phyloP scores from a whole-genome alignment of 1,284 basidiomycete genomes.

The Moesziomyces antarcticus region DNA sequence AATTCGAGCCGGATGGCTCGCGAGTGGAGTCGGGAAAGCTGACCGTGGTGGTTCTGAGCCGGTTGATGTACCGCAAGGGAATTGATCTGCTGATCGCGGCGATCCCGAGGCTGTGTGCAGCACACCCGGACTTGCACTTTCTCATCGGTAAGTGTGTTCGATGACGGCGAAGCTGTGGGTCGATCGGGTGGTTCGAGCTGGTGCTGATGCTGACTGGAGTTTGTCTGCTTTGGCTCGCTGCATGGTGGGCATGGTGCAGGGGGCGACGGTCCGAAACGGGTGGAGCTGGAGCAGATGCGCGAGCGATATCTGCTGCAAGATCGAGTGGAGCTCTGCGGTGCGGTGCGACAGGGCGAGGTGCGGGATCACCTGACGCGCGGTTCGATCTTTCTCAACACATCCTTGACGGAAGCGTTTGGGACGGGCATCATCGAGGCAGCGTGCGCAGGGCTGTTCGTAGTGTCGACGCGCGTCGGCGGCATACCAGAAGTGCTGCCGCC shows the following conservation, averaged over 20 bases:
- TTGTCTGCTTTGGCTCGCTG: not conserved
- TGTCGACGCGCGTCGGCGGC: conserved; percentile 92
- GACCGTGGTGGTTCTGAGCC: conserved; percentile 91
- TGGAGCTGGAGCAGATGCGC: conserved; percentile 94
- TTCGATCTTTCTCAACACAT: conserved; percentile 93
- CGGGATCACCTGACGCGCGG: conserved; percentile 82
- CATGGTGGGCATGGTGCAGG: conserved; percentile 12
- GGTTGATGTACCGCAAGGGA: conserved; percentile 96
- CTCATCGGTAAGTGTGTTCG: conserved; percentile 77
- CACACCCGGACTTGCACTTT: conserved; percentile 86
- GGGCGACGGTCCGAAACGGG: conserved; percentile 93
- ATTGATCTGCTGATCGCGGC: conserved; percentile 93
- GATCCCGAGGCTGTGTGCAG: conserved; percentile 85
- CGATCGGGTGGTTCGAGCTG: not conserved
- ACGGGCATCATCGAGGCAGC: conserved; percentile 97
- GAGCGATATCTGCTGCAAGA: conserved; percentile 90
- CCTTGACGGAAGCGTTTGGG: conserved; percentile 95
- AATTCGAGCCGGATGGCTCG: conserved; percentile 77
- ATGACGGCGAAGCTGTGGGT: too few species aligned
- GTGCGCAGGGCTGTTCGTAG: conserved; percentile 91
- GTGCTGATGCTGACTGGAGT: not conserved
- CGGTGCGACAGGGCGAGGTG: conserved; percentile 83
- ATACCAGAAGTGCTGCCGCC: conserved; percentile 93
- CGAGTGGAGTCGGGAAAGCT: conserved; percentile 66
- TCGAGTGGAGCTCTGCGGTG: conserved; percentile 86